Percentiles rank a stretch among this genome's conserved stretches.
Evolutionary conservation across 306 rosid genomes (phyloP).

Genomic region (Hippophae rhamnoides): DNA sequence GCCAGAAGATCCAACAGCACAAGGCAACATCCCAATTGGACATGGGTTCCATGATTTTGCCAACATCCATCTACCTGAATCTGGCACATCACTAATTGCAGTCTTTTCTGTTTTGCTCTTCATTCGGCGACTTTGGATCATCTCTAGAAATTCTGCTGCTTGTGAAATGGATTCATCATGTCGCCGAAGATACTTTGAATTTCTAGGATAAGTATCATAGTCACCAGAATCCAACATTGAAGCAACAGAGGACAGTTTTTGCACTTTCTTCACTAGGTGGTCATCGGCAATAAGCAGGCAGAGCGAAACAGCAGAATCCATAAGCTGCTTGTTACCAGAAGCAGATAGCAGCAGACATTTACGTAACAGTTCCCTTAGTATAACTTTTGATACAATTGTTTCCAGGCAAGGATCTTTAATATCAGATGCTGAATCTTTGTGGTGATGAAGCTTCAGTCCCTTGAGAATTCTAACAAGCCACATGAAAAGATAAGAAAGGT

Average conservation of each 20-base stretch:
- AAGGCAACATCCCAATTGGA: conserved; percentile 91
- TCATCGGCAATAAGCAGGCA: conserved; percentile 41
- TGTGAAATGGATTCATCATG: conserved; percentile 39
- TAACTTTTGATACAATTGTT: conserved; percentile 29
- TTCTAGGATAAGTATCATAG: conserved; percentile 17
- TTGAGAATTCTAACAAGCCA: conserved; percentile 59
- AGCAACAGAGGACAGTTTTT: conserved; percentile 36
- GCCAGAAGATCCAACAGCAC: conserved; percentile 52
- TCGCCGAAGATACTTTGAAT: conserved; percentile 27
- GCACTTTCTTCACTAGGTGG: conserved; percentile 36
- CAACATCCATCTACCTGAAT: conserved; percentile 43
- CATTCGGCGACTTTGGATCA: conserved; percentile 34
- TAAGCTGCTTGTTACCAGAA: conserved; percentile 49
- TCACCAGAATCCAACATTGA: conserved; percentile 26
- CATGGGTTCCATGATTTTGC: conserved; percentile 77
- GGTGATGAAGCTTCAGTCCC: conserved; percentile 16
- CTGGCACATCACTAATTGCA: conserved; percentile 20
- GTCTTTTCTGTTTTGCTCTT: conserved; percentile 23
- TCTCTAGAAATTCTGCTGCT: conserved; percentile 55
- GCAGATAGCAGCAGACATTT: conserved; percentile 55
- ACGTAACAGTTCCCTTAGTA: conserved; percentile 45
- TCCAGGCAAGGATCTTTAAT: conserved; percentile 23
- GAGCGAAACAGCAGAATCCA: conserved; percentile 49
- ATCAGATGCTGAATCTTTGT: conserved; percentile 8
- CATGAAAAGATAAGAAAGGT: conserved; percentile 56